phyloP scores from a whole-genome alignment of 441 rosid genomes.

The Aleurites moluccanus region DNA sequence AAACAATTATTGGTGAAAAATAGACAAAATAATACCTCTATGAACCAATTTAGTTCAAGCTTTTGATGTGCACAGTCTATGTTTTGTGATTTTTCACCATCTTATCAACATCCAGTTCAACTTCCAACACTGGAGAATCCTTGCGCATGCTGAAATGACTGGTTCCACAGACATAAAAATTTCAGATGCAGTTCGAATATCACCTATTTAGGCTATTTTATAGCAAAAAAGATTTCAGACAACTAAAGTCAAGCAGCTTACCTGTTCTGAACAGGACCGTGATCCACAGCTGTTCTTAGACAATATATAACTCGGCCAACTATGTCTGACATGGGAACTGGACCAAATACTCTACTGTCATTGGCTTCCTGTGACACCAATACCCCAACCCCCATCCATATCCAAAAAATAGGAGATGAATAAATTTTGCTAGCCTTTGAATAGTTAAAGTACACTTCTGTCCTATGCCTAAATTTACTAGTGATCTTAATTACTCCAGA shows the following conservation, averaged over 20 bases:
- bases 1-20: neutral
- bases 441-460: neutral
- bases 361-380: conserved; percentile 64
- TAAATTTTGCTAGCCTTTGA: neutral
- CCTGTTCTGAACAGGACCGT: conserved; percentile 94
- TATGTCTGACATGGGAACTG: conserved; percentile 66
- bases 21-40: conserved; percentile 1
- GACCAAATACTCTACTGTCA: conserved; percentile 90
- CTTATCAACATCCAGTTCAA: conserved; percentile 89
- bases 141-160: conserved; percentile 59
- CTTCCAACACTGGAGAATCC: conserved; percentile 77
- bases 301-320: conserved; percentile 87
- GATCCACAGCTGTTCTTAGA: conserved; percentile 79
- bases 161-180: conserved; percentile 24
- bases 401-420: neutral
- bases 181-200: conserved; percentile 3
- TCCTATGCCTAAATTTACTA: neutral
- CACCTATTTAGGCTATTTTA: neutral
- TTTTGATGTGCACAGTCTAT: conserved; percentile 21
- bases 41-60: conserved; percentile 22
- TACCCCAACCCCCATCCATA: neutral
- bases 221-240: neutral
- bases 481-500: neutral
- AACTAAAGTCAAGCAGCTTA: conserved; percentile 26
- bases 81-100: conserved; percentile 80